Evolutionary conservation across 2,329 filamentous ascomycete genomes (phyloP).

Genomic region (Aureobasidium sp.): DNA sequence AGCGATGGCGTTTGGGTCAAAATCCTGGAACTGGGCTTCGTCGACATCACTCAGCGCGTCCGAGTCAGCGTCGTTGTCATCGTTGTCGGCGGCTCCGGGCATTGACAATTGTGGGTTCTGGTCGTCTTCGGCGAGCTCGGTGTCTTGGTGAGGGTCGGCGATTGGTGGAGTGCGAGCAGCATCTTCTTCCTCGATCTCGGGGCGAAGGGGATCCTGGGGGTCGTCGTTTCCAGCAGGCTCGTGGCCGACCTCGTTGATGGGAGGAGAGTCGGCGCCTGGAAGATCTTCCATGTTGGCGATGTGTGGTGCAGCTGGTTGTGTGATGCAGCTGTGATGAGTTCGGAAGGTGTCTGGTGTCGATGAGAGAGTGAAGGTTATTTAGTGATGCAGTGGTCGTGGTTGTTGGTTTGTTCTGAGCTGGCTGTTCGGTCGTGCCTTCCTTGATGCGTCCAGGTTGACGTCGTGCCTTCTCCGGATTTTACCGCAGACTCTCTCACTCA

Average conservation of each 20-base stretch:
- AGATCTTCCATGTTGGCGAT: conserved; percentile 18
- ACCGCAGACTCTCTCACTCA: conserved; percentile 2
- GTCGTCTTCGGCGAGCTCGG: conserved; percentile 36
- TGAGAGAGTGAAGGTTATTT: not conserved
- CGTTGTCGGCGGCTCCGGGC: conserved; percentile 31
- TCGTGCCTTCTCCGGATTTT: conserved; percentile 11
- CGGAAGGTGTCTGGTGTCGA: not conserved
- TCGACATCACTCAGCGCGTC: conserved; percentile 55
- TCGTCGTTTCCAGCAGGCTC: conserved; percentile 43
- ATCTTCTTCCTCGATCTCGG: conserved; percentile 45
- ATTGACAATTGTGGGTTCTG: conserved; percentile 18
- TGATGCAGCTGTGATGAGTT: not conserved
- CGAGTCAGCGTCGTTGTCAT: conserved; percentile 54
- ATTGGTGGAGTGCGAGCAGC: conserved; percentile 36
- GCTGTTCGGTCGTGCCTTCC: not conserved
- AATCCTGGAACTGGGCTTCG: conserved; percentile 59
- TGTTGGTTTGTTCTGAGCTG: not conserved
- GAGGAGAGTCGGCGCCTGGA: conserved; percentile 27
- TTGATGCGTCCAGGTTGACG: conserved; percentile 2
- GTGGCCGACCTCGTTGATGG: conserved; percentile 33
- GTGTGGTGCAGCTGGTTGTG: not conserved
- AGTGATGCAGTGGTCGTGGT: not conserved
- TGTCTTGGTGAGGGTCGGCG: conserved; percentile 37
- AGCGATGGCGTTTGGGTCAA: conserved; percentile 54
- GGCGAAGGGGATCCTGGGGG: conserved; percentile 38